These are phyloP conservation scores for Capronia coronata DNA, from an alignment of 2,329 filamentous ascomycete species.

Conservation along the genomic window DNA sequence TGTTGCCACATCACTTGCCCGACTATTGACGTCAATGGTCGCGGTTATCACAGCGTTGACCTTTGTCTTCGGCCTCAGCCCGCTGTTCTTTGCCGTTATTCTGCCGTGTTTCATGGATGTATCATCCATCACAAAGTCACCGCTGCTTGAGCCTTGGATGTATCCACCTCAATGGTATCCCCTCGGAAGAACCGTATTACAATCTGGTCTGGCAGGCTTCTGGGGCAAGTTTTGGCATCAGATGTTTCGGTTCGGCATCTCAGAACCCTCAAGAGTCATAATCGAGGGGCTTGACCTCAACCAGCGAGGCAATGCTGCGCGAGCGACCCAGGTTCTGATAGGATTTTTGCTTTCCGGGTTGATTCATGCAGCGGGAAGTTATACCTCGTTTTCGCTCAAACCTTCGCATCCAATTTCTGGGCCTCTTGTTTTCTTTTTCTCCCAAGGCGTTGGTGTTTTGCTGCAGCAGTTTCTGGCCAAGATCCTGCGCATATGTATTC, in stretches of 20 bases:
- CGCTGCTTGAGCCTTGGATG: constrained; percentile 55
- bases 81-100: constrained; percentile 53
- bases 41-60: constrained; percentile 57
- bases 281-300: constrained; percentile 14
- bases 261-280: constrained; percentile 30
- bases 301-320: constrained; percentile 30
- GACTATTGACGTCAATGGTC: constrained; percentile 50
- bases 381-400: constrained; percentile 53
- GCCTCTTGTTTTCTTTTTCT: constrained; percentile 61
- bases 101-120: constrained; percentile 44
- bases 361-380: constrained; percentile 65
- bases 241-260: constrained; percentile 63
- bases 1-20: constrained; percentile 46
- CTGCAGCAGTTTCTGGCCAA: constrained; percentile 48
- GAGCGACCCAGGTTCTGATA: constrained; percentile 39
- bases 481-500: constrained; percentile 29
- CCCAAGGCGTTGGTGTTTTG: constrained; percentile 61
- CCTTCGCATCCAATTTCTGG: constrained; percentile 50
- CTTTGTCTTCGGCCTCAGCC: constrained; percentile 54
- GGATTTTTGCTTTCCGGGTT: constrained; percentile 62
- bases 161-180: constrained; percentile 55
- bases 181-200: constrained; percentile 36
- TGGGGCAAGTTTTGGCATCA: constrained; percentile 93
- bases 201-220: constrained; percentile 68
- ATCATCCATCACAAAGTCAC: constrained; percentile 49